Conservation (phyloP, 768 basidiomycete species). For the Boletus vinaceobasis region DNA sequence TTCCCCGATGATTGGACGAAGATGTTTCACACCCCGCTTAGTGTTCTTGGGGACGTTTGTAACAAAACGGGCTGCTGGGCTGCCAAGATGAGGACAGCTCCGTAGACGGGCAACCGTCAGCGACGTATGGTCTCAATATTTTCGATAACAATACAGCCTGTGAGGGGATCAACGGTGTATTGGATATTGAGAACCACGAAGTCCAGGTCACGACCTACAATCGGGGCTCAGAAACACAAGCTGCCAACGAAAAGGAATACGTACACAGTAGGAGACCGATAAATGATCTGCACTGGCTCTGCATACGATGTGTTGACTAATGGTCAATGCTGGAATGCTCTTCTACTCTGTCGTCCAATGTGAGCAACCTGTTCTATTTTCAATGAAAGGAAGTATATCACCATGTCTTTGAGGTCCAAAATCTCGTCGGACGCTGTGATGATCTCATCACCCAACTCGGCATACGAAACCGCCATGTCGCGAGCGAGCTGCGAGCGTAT, state of each 20-base stretch:
- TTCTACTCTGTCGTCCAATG: too few relatives aligned
- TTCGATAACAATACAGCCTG: slow-evolving; percentile 22
- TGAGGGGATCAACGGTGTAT: slow-evolving; percentile 28
- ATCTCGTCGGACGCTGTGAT: too few relatives aligned
- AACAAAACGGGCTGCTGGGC: slow-evolving; percentile 16
- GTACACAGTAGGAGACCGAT: slow-evolving; percentile 48
- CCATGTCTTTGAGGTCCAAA: too few relatives aligned
- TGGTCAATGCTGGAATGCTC: too few relatives aligned
- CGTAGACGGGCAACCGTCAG: not conserved
- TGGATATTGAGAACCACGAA: slow-evolving; percentile 30
- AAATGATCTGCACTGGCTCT: slow-evolving; percentile 42
- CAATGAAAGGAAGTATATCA: too few relatives aligned
- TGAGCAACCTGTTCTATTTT: too few relatives aligned
- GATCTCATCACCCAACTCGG: slow-evolving; percentile 25
- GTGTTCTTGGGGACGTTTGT: not conserved
- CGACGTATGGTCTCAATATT: slow-evolving; percentile 30
- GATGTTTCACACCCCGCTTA: slow-evolving; percentile 2
- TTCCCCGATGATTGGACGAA: slow-evolving; percentile 33
- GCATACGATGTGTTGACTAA: slow-evolving; percentile 31
- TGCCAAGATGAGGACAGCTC: not conserved
- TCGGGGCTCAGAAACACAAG: not conserved
- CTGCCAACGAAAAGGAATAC: not conserved
- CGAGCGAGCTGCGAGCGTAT: slow-evolving; percentile 33
- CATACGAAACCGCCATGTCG: slow-evolving; percentile 36
- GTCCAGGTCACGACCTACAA: slow-evolving; percentile 37